Evolutionary conservation across 305 asterid species (phyloP).

Genomic region (Fraxinus nigra): DNA sequence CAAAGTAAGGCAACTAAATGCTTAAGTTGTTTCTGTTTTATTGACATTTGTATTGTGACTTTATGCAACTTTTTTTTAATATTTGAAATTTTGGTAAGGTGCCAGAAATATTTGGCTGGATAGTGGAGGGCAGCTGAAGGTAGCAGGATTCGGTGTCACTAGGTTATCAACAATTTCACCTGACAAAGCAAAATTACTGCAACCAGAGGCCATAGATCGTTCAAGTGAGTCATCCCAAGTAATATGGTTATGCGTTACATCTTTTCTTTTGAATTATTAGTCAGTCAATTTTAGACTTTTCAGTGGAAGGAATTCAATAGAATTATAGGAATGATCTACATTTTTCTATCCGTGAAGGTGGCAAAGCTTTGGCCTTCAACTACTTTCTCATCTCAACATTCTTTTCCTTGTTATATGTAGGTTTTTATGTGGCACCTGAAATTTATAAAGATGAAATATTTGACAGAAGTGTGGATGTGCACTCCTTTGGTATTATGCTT

Average conservation of each 20-base stretch:
- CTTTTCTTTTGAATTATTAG: slow-evolving; percentile 1
- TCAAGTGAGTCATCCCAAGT: slow-evolving; percentile 53
- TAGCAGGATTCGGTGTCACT: slow-evolving; percentile 85
- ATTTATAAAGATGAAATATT: slow-evolving; percentile 62
- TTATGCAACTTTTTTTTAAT: slow-evolving; percentile 44
- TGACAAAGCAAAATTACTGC: slow-evolving; percentile 70
- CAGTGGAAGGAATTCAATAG: neutral
- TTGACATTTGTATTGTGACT: slow-evolving; percentile 8
- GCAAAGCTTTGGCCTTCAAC: slow-evolving; percentile 6
- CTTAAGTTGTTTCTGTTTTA: slow-evolving; percentile 36
- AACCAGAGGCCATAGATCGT: slow-evolving; percentile 70
- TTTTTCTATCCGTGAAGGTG: neutral
- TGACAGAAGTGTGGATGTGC: slow-evolving; percentile 85
- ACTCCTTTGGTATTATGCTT: slow-evolving; percentile 78
- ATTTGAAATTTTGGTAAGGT: slow-evolving; percentile 81
- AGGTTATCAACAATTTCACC: slow-evolving; percentile 63
- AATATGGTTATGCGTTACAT: neutral
- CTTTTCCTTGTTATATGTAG: slow-evolving; percentile 34
- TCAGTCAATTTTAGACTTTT: neutral
- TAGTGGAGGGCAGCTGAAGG: slow-evolving; percentile 95
- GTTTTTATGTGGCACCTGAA: slow-evolving; percentile 83
- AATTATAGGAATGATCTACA: neutral
- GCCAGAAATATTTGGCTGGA: slow-evolving; percentile 99
- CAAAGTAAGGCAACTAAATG: slow-evolving; percentile 91
- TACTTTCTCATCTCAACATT: neutral